These are phyloP conservation scores for Cynanchum wilfordii DNA, from an alignment of 257 asterid species.

Conservation along the genomic window DNA sequence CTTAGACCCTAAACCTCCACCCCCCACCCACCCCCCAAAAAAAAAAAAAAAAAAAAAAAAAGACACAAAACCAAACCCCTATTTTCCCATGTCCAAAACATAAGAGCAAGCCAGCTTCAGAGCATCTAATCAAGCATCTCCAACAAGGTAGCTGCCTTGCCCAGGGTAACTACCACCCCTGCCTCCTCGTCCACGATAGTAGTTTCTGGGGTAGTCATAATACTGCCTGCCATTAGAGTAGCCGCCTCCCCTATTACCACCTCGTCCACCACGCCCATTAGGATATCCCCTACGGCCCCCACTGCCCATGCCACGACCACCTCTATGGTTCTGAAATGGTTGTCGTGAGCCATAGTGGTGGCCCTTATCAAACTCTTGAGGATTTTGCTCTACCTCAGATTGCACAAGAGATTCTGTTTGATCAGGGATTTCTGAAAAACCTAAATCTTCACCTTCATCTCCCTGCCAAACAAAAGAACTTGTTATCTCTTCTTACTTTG, in stretches of 20 bases:
- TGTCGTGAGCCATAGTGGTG: conserved; percentile 40
- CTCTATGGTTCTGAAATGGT: conserved; percentile 46
- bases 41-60: background rate
- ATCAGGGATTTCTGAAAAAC: conserved; percentile 30
- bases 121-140: background rate
- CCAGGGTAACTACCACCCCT: conserved; percentile 41
- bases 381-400: conserved; percentile 35
- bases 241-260: conserved; percentile 45
- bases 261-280: conserved; percentile 67
- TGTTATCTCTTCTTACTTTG: background rate
- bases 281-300: conserved; percentile 49
- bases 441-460: conserved; percentile 28
- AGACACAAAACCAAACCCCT: background rate
- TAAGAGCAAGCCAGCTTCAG: background rate
- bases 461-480: conserved; percentile 28
- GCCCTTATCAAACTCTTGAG: conserved; percentile 37
- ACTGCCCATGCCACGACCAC: conserved; percentile 47
- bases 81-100: background rate
- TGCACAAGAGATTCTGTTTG: conserved; percentile 31
- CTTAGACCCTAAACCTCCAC: no score
- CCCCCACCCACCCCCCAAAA: background rate
- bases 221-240: conserved; percentile 57
- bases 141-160: conserved; percentile 33
- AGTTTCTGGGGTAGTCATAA: conserved; percentile 50
- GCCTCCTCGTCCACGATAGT: conserved; percentile 69